Evolutionary conservation across 2,329 filamentous ascomycete genomes (phyloP), one percentile per base, ranked within the genome.

Genomic region (Aspergillus latus): DNA sequence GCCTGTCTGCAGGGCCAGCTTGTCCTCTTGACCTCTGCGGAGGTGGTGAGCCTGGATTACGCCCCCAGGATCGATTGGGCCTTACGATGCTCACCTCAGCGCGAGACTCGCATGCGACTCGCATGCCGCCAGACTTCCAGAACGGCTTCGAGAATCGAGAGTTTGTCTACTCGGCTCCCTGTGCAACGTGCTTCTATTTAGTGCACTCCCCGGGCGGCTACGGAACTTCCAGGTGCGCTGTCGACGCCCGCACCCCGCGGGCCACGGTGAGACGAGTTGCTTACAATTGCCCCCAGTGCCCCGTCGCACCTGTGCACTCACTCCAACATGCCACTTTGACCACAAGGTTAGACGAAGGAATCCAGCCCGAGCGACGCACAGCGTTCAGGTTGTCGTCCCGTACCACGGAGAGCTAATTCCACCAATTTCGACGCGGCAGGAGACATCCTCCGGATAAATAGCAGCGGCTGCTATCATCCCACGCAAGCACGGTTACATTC

Each of bases 401-500:
- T 37, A 52, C 21, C 21, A 21, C 21, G 21, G 21, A 21, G 21
- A 21, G 21, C 34, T 37, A 37, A 37, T 52, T 45, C 55, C 55
- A 52, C 42, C 52, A 53, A 44, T 56, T 55, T 51, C 44, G 47
- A 58, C 36, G 32, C 43, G 57, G 49, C 51, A 34, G 36, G 47
- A 52, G 45, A 43, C 34, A 48, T 36, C 21, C 51, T 55, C 52
- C 59, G 60, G 59, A 57, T 58, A 58, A 58, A 54, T 56, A 56
- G 52, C 56, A 56, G 43, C 52, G 26, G 30, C 34, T 46, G 34
- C 40, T 57, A 57, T 43, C 54, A 52, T 47, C 43, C 39, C 48
- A 48, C 45, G 39, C 50, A 40, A 42, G 45, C 45, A 50, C 54
- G 53, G 63, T 63, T 63, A 59, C 58, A 64, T 64, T 49, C 52